Conservation (phyloP, 345 rosid species). For the Garcia nutans region DNA sequence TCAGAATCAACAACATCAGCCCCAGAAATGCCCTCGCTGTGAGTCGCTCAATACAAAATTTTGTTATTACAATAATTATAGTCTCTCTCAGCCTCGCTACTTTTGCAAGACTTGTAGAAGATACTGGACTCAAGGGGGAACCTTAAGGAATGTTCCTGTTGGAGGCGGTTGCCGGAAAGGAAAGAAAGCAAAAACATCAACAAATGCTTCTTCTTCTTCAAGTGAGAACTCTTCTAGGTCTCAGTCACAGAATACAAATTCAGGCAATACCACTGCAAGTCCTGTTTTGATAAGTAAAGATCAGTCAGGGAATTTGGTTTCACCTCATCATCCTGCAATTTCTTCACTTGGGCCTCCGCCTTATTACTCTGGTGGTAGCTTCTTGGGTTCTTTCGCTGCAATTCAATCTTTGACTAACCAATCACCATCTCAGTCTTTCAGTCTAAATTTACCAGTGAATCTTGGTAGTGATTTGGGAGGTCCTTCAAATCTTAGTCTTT, state of each 20-base stretch:
- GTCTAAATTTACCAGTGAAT: constrained; percentile 18
- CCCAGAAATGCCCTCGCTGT: constrained; percentile 63
- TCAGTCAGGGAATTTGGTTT: constrained; percentile 15
- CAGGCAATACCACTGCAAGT: constrained; percentile 9
- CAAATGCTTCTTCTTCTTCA: constrained; percentile 23
- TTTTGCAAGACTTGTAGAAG: constrained; percentile 70
- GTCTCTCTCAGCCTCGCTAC: constrained; percentile 66
- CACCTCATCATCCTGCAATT: constrained; percentile 15
- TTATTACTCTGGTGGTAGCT: constrained; percentile 30
- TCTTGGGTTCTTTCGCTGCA: constrained; percentile 14
- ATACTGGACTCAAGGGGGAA: constrained; percentile 77
- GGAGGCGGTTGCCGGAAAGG: constrained; percentile 69
- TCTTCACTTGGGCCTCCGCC: constrained; percentile 23
- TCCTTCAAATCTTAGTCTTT: constrained; percentile 37
- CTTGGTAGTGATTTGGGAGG: constrained; percentile 20
- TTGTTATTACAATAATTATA: constrained; percentile 74
- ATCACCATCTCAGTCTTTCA: constrained; percentile 18
- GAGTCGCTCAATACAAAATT: constrained; percentile 65
- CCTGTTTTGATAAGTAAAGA: constrained; percentile 20
- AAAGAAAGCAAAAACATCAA: constrained; percentile 41
- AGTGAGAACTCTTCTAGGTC: constrained; percentile 31
- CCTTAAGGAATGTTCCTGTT: constrained; percentile 62
- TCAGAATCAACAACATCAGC: constrained; percentile 28
- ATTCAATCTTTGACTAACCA: constrained; percentile 23
- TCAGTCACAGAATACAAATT: constrained; percentile 12